Evolutionary conservation across 164 flowering plant genomes (phyloP).

Genomic region (Vitis vinifera): ASM3070453v1 NC_081816.1:19351501-19352000

Average conservation of each 20-base stretch:
- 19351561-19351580: constrained; percentile 85
- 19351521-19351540: constrained; percentile 3
- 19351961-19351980: no score
- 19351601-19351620: constrained; percentile 98
- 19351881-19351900: no score
- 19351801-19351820: background rate
- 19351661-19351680: constrained; percentile 99
- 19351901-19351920: no score
- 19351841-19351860: no score
- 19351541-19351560: background rate
- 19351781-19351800: background rate
- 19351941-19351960: no score
- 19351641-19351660: constrained; percentile 97
- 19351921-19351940: no score
- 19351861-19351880: no score
- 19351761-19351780: background rate
- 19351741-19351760: constrained; percentile 9
- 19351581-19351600: constrained; percentile 81
- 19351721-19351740: constrained; percentile 47
- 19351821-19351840: background rate
- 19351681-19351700: constrained; percentile 72
- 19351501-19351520: background rate
- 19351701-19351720: constrained; percentile 94
- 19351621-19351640: constrained; percentile 93
- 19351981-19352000: no score